These are phyloP conservation scores for Lathyrus aphaca DNA, from an alignment of 306 rosid genomes.

Conservation along the genomic window DNA sequence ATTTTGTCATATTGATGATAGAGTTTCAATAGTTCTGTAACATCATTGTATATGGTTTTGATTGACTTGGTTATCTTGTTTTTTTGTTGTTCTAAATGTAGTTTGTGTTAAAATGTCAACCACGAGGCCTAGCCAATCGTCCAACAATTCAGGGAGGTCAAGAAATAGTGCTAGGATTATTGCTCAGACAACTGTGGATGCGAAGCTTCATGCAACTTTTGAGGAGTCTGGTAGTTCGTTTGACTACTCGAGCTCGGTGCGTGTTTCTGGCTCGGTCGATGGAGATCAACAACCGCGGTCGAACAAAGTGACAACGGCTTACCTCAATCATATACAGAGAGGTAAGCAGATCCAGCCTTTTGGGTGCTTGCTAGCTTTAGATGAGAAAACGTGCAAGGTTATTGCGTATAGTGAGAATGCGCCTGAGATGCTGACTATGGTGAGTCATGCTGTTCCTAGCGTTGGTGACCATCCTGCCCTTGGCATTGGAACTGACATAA, in stretches of 20 bases:
- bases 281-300: conserved; percentile 67
- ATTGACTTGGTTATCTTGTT: background rate
- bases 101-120: conserved; percentile 72
- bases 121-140: conserved; percentile 79
- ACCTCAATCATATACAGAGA: conserved; percentile 85
- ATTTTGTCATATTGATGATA: conserved; percentile 32
- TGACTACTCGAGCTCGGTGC: conserved; percentile 89
- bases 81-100: conserved; percentile 30
- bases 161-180: conserved; percentile 74
- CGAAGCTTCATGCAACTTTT: conserved; percentile 85
- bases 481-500: conserved; percentile 82
- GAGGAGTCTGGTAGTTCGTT: conserved; percentile 88
- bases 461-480: conserved; percentile 91
- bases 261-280: conserved; percentile 46
- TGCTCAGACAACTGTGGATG: conserved; percentile 92
- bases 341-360: conserved; percentile 90
- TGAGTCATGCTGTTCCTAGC: conserved; percentile 92
- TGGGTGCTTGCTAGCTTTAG: conserved; percentile 88
- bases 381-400: conserved; percentile 88
- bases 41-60: conserved; percentile 14
- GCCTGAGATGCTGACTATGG: conserved; percentile 89
- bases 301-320: conserved; percentile 81
- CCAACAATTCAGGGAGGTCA: conserved; percentile 78
- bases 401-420: conserved; percentile 96
- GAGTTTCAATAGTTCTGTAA: conserved; percentile 23